Evolutionary conservation across 2,329 filamentous ascomycete species (phyloP), one percentile per base, ranked within the genome.

Genomic region (Gyromitra esculenta): DNA sequence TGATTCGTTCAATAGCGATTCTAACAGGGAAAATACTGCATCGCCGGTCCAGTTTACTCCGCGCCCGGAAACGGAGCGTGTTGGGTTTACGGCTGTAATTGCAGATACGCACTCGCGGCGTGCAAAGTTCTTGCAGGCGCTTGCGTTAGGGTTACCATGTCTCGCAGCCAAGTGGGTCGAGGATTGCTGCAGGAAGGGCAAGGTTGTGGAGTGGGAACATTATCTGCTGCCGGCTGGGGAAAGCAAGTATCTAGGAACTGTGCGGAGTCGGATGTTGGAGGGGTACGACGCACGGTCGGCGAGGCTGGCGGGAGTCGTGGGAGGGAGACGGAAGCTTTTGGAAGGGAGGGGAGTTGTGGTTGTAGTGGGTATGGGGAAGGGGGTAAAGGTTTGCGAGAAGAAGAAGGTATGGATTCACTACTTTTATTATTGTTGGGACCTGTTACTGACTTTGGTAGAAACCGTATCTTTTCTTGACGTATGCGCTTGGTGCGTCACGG

Each of bases 121-220:
- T 78, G 89, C 90, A 64, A 99, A 98, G 82, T 97, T 96, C 83
- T 92, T 98, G 87, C 94, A 98, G 84, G 96, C 96, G 0, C 88
- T 99, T 1, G 94, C 96, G 0, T 88, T 99, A 0, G 93, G 93
- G 0, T 84, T 99, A 0, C 96, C 96, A 0, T 97, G 94, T 81
- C 86, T 99, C 1, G 91, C 93, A 5, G 88, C 90, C 5, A 90
- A 91, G 70, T 99, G 96, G 95, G 85, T 97, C 62, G 87, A 88
- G 35, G 88, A 91, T 64, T 97, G 92, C 77, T 83, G 95, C 1
- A 83, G 86, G 0, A 88, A 88, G 41, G 85, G 86, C 5, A 82
- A 84, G 6, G 83, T 95, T 0, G 84, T 96, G 0, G 88, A 92
- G 66, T 97, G 94, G 92, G 85, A 87, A 6, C 88, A 90, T 0